Percentiles rank a stretch among this genome's conserved stretches.
Conservation (phyloP, 2,329 filamentous ascomycete genomes). For the Chaetomium olivaceum region DNA sequence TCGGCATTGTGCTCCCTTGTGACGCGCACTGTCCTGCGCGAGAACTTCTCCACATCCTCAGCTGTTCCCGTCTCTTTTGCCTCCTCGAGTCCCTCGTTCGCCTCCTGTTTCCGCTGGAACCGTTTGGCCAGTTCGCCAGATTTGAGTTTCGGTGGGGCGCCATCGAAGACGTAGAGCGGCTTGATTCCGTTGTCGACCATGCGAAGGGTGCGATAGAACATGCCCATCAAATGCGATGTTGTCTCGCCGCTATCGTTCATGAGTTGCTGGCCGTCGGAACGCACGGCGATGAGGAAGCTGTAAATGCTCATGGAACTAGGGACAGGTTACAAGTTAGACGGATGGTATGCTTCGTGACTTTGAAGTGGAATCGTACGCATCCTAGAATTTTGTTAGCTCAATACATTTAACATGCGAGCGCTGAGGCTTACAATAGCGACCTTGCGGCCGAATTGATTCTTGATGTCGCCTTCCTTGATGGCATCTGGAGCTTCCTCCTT, state of each 20-base stretch:
- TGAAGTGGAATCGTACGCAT: slow-evolving; percentile 49
- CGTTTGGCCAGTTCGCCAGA: slow-evolving; percentile 95
- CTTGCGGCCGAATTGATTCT: slow-evolving; percentile 97
- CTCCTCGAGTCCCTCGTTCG: slow-evolving; percentile 85
- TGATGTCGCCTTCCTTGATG: slow-evolving; percentile 96
- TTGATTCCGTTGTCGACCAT: slow-evolving; percentile 99
- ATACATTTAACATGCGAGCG: neutral
- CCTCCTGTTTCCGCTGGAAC: slow-evolving; percentile 91
- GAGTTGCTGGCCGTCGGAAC: slow-evolving; percentile 93
- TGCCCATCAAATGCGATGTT: slow-evolving; percentile 97
- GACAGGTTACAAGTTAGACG: slow-evolving; percentile 17
- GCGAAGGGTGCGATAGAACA: slow-evolving; percentile 98
- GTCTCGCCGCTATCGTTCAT: slow-evolving; percentile 95
- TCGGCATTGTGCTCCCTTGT: slow-evolving; percentile 97
- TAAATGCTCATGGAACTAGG: slow-evolving; percentile 90
- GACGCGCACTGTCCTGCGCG: slow-evolving; percentile 85
- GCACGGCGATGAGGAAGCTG: slow-evolving; percentile 96
- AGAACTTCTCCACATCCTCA: slow-evolving; percentile 98
- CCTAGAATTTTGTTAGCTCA: slow-evolving; percentile 42
- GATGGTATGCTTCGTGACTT: neutral
- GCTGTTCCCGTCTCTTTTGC: slow-evolving; percentile 97
- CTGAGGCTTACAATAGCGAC: slow-evolving; percentile 79
- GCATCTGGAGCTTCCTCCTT: slow-evolving; percentile 93
- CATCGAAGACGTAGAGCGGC: slow-evolving; percentile 96
- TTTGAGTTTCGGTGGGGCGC: slow-evolving; percentile 94